Evolutionary conservation across 2,329 filamentous ascomycete species (phyloP), one percentile per base, ranked within the genome.

Genomic region (Didymella segeticola): DNA sequence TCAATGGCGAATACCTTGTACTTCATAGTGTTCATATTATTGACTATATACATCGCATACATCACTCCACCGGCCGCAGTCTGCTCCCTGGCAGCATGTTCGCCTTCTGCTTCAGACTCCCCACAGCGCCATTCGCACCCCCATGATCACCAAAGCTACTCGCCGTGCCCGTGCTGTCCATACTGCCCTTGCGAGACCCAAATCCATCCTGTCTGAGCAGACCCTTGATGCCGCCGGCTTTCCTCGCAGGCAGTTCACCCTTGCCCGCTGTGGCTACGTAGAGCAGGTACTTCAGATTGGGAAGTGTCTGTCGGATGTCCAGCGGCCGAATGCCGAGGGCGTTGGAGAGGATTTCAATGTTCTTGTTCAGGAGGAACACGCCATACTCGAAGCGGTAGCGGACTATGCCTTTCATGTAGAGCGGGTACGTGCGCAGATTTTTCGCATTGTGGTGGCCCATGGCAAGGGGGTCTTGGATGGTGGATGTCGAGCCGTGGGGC

Each of bases 321-420:
- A 97, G 83, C 1, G 96, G 87, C 39, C 88, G 87, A 11, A 97
- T 79, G 0, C 89, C 89, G 61, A 92, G 87, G 1, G 79, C 77
- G 55, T 81, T 83, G 17, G 76, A 76, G 10, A 89, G 71, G 41
- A 87, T 80, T 63, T 98, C 93, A 50, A 99, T 93, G 69, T 98
- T 81, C 76, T 98, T 97, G 78, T 98, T 98, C 12, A 99, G 82
- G n/a, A 98, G 79, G 67, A 98, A 99, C 70, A 96, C 95, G 10
- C 83, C 95, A 72, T 98, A 99, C 66, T 98, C 93, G 74, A 98
- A 98, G 2, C 93, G 87, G 78, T 93, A 98, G 38, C 92, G 86
- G 0, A 91, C 86, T 2, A 85, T 83, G 68, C 84, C 82, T 55
- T 79, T 80, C 78, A 89, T 75, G 74, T 93, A 93, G 0, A 99